Conservation (phyloP, 108 stramenopile species). For the Bacterosira constricta region DNA sequence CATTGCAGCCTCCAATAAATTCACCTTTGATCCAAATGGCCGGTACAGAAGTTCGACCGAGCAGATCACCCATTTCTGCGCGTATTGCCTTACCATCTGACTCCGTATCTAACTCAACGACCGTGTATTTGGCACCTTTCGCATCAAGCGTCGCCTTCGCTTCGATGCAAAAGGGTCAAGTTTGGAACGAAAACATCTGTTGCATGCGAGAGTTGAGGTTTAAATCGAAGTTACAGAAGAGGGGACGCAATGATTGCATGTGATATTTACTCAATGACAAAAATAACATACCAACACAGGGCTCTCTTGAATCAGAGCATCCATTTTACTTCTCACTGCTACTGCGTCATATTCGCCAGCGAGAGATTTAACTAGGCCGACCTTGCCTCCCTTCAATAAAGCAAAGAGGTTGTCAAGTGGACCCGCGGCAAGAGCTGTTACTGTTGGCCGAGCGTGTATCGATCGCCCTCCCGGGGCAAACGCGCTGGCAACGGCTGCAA, state of each 20-base stretch:
- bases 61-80: slow-evolving; percentile 80
- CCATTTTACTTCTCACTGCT: slow-evolving; percentile 56
- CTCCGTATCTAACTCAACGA: slow-evolving; percentile 75
- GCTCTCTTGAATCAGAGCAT: slow-evolving; percentile 60
- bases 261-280: no score
- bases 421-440: not conserved
- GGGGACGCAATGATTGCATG: no score
- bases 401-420: slow-evolving; percentile 10
- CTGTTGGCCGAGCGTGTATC: not conserved
- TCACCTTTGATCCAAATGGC: slow-evolving; percentile 87
- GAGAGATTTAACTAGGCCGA: slow-evolving; percentile 75
- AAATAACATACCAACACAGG: no score
- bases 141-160: slow-evolving; percentile 82
- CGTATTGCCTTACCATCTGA: slow-evolving; percentile 79
- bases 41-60: slow-evolving; percentile 90
- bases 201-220: no score
- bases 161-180: slow-evolving; percentile 92
- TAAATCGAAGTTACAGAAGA: no score
- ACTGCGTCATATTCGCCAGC: slow-evolving; percentile 85
- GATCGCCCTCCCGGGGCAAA: not conserved
- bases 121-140: slow-evolving; percentile 69
- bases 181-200: slow-evolving; percentile 67
- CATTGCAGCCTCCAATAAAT: slow-evolving; percentile 93
- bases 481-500: not conserved
- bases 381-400: slow-evolving; percentile 83